Percentiles rank a stretch among this genome's conserved stretches.
phyloP scores from a whole-genome alignment of 2,329 filamentous ascomycete species.

The Colletotrichum tropicale region DNA sequence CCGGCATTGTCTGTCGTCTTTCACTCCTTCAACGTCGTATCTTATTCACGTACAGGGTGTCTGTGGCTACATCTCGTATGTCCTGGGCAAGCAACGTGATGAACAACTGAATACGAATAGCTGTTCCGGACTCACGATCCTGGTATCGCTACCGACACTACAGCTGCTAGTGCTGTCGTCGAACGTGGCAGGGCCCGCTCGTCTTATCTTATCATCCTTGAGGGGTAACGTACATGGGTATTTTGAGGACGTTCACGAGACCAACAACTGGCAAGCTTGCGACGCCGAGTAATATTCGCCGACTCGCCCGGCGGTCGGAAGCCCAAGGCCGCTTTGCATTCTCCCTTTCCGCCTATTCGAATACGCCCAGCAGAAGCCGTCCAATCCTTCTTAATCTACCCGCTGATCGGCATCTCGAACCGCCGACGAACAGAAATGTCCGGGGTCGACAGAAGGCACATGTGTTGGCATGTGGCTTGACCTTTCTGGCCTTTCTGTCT shows the following conservation, averaged over 20 bases:
- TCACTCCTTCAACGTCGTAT: neutral
- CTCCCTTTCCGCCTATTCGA: neutral
- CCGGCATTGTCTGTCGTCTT: neutral
- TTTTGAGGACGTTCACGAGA: neutral
- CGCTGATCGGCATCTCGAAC: neutral
- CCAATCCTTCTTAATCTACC: neutral
- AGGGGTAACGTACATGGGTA: neutral
- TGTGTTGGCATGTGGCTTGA: neutral
- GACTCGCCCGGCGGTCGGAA: neutral
- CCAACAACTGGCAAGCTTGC: neutral
- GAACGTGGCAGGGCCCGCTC: neutral
- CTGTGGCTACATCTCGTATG: neutral
- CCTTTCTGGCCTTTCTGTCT: neutral
- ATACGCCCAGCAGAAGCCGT: neutral
- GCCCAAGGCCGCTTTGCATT: slow-evolving; percentile 1
- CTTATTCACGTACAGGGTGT: neutral
- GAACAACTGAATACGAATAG: slow-evolving; percentile 1
- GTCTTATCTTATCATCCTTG: slow-evolving; percentile 12
- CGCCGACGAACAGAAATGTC: neutral
- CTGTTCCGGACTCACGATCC: neutral
- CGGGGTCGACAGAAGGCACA: neutral
- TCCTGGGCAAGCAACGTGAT: neutral
- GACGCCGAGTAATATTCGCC: neutral
- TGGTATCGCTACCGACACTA: neutral
- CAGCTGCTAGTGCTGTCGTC: neutral